Percentiles rank a stretch among this genome's conserved stretches.
Conservation (phyloP, 225 moss, liverwort and hornwort genomes). For the Anthoceros angustus region DNA sequence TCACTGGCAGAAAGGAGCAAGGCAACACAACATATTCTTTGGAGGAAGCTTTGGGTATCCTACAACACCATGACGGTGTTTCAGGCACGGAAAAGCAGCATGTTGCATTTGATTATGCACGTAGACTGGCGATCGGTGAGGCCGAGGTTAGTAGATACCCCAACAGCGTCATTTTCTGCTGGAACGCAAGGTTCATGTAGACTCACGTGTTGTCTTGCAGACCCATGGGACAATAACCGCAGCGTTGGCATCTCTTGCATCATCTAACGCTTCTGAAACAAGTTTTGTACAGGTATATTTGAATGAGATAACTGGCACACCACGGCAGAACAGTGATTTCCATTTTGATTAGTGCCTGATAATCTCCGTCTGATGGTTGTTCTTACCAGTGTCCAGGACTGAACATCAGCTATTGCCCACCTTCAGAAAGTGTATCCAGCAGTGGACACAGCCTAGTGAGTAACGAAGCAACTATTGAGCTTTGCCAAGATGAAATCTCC, state of each 20-base stretch:
- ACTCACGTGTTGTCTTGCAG: not conserved
- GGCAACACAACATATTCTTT: constrained; percentile 14
- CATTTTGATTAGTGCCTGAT: not conserved
- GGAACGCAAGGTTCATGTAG: not conserved
- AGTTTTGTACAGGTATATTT: not conserved
- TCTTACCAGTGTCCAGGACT: constrained; percentile 18
- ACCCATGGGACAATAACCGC: not conserved
- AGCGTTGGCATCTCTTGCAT: not conserved
- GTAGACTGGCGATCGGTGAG: not conserved
- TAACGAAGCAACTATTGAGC: not conserved
- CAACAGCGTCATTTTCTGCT: not conserved
- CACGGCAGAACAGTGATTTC: not conserved
- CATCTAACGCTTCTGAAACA: not conserved
- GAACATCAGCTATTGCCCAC: constrained; percentile 24
- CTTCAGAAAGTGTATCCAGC: constrained; percentile 9
- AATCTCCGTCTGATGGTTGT: not conserved
- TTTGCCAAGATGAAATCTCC: not conserved
- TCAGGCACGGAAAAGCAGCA: constrained; percentile 7
- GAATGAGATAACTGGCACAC: not conserved
- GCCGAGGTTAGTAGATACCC: not conserved
- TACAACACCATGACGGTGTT: constrained; percentile 6
- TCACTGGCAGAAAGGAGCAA: constrained; percentile 43
- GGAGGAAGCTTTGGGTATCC: not conserved
- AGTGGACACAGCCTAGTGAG: constrained; percentile 9
- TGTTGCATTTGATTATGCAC: constrained; percentile 6